A percentile compares a stretch with the other conserved stretches of the same genome.
These are phyloP conservation scores for Ziziphus jujuba DNA, from an alignment of 306 rosid species.

Conservation along the genomic window DNA sequence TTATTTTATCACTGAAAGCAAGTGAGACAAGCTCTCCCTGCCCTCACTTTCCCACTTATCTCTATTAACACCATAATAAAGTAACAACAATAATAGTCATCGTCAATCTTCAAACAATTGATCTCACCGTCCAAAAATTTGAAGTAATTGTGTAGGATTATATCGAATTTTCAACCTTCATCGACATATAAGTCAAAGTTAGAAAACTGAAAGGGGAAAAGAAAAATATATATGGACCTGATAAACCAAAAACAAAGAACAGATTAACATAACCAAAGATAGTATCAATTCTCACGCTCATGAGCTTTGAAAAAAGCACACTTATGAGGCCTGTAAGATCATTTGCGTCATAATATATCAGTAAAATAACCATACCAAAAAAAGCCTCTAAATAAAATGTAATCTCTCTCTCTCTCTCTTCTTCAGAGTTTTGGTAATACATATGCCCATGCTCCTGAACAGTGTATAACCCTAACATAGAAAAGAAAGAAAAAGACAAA, in stretches of 20 bases:
- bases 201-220: not conserved
- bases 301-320: slow-evolving; percentile 75
- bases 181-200: slow-evolving; percentile 23
- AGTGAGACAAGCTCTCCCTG: not conserved
- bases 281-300: slow-evolving; percentile 82
- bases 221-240: not conserved
- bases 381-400: not conserved
- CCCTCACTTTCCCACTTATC: too few species aligned
- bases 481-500: slow-evolving; percentile 52
- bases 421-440: slow-evolving; percentile 32
- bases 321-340: slow-evolving; percentile 69
- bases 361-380: not conserved
- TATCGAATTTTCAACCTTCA: slow-evolving; percentile 81
- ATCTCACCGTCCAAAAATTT: slow-evolving; percentile 72
- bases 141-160: slow-evolving; percentile 81
- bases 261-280: not conserved
- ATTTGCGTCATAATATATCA: not conserved
- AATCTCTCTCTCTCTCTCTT: too few species aligned
- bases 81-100: too few species aligned
- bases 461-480: slow-evolving; percentile 80
- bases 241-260: not conserved
- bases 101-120: too few species aligned
- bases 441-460: slow-evolving; percentile 88
- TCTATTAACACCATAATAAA: too few species aligned
- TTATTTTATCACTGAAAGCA: too few species aligned